Evolutionary conservation across 306 rosid genomes (phyloP), one percentile per base, ranked within the genome.

Genomic region (Bauhinia variegata): DNA sequence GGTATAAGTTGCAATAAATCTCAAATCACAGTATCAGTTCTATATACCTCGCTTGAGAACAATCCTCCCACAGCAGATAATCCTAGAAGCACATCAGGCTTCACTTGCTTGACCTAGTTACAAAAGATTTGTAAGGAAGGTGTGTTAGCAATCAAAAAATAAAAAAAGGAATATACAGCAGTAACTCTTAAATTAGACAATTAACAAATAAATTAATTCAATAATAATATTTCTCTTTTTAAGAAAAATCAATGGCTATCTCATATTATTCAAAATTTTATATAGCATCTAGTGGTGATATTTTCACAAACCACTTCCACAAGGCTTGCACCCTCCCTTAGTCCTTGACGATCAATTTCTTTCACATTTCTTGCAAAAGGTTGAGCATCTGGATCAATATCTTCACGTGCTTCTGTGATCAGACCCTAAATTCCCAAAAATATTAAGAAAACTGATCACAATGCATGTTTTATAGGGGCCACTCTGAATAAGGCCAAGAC

Each of bases 61-160:
- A 95, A 81, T 55, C 99, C 99, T 71, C 99, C 99, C 13, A 95
- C 99, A 17, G 99, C 99, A 68, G 99, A 95, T 67, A 95, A 81
- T 85, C 99, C 99, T 57, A 95, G 87, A 68, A 95, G 99, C 52
- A 95, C 99, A 85, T 95, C 99, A 42, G 99, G 99, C 81, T 90
- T 95, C 69, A 95, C 95, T 80, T 88, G 85, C 73, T 82, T 75
- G 43, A 95, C 99, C 99, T 95, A 85, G 67, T 72, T 55, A 52
- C 58, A 74, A 68, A 65, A 78, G 61, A 79, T 65, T 59, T 70
- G 39, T 23, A 58, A 67, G 18, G 39, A 61, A 30, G 31, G 44
- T 54, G 15, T 14, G 38, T 57, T 15, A 66, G 18, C 46, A 58
- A 33, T 32, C 48, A 30, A 53, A 13, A 31, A 32, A 13, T 38